Base-by-base conservation (phyloP, 805 yeast genomes). In the Lipomyces spencermartinsiae region DNA sequence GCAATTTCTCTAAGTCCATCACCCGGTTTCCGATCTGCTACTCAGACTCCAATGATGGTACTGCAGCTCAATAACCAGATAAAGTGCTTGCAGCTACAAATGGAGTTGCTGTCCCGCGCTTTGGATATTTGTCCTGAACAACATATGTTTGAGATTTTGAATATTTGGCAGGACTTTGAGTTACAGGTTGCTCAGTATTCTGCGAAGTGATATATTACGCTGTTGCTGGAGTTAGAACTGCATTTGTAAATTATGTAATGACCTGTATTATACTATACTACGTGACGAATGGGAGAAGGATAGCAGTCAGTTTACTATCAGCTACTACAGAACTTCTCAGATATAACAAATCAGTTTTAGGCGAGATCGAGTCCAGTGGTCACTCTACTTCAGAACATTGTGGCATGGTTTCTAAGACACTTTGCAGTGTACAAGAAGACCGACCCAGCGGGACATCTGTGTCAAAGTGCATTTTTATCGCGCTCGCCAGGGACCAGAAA, bases 81-180 rank as follows among this genome's bases (percentile, higher is more conserved):
- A 5, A 76, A 75, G 16, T 73, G 82, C 9, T 67, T 88, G 31
- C 73, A 79, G 29, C 77, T 82, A 59, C 94, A 92, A 76, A 75
- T 87, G 73, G 82, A 82, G 16, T 77, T 91, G 0, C 77, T 90
- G 10, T 80, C 90, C 1, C 79, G 82, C 60, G 80, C 89, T 2
- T 75, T 91, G 66, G 78, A 81, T 55, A 74, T 83, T 6, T 84
- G 89, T 34, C 87, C 90, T 0, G 78, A 80, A 1, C 87, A 85
- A 54, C 87, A 89, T 70, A 81, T 86, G 63, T 81, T 82, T 39
- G 80, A 83, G 10, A 84, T 91, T 1, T 76, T 89, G 16, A 83
- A 85, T 16, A 91, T 89, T 65, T 90, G 95, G 92, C 72, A 73
- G 56, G 63, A 68, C 10, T 69, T 69, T 43, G 72, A 69, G 60